Base-by-base conservation (phyloP, 73 alveolate species). In the Breviolum minutum region DNA sequence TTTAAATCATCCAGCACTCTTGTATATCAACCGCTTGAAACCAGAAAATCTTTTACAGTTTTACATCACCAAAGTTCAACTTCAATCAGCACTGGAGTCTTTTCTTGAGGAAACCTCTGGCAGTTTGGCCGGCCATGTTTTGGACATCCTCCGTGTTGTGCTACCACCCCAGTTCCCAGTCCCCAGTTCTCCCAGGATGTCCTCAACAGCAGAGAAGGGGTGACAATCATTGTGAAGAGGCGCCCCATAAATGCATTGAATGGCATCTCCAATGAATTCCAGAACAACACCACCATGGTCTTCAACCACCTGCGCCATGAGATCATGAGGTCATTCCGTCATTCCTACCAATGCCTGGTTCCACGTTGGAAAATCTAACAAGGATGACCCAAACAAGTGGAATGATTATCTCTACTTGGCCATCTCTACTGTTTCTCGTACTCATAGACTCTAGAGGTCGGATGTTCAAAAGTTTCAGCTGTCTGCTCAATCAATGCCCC, bases 201-300 rank as follows among this genome's bases (percentile, higher is more conserved):
- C 98, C 98, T 92, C 98, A 68, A 92, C 98, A 40, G 98, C 98
- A 84, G n/a, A 60, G 69, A 63, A 61, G 8, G 79, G 98, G 62
- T 92, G 98, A 48, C 48, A 63, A n/a, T 77, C 94, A 69, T 94
- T 94, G 79, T 94, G 70, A 71, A 94, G 63, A 7, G 99, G 99
- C 7, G 99, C 99, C 16, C 99, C 99, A 63, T 94, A 94, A 82
- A 94, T 60, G 85, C 99, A 94, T 63, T 80, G 94, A 87, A 94
- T 94, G 74, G 98, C 99, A 81, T 94, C 99, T 13, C 99, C 99
- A 48, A 94, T 94, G 99, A 94, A 94, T 40, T 94, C 99, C 94
- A 94, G 99, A n/a, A 94, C 99, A 40, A 94, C 99, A 11, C 99
- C 99, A 40, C 99, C 91, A 27, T 94, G 99, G 68, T 94, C 99